Evolutionary conservation across 2,329 filamentous ascomycete genomes (phyloP).

Genomic region (Talaromyces sp.): DNA sequence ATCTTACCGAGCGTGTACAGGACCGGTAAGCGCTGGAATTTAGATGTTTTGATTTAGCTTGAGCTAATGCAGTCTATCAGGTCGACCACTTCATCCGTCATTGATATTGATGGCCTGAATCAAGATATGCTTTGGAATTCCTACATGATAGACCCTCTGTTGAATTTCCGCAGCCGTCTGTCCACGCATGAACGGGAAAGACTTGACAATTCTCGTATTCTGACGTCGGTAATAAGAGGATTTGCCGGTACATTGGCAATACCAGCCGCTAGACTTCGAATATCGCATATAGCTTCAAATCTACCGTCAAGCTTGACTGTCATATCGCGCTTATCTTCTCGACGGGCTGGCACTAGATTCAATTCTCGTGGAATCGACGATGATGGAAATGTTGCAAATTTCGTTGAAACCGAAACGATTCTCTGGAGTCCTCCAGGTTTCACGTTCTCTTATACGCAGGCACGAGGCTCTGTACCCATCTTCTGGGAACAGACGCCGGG

Average conservation of each 20-base stretch:
- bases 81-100: slow-evolving; percentile 69
- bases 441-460: slow-evolving; percentile 89
- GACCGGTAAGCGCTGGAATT: slow-evolving; percentile 59
- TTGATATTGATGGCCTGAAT: slow-evolving; percentile 90
- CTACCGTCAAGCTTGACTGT: slow-evolving; percentile 81
- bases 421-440: slow-evolving; percentile 76
- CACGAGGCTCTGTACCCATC: slow-evolving; percentile 86
- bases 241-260: slow-evolving; percentile 87
- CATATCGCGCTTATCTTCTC: slow-evolving; percentile 86
- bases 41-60: slow-evolving; percentile 16
- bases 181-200: slow-evolving; percentile 69
- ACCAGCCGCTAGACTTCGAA: slow-evolving; percentile 69
- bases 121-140: slow-evolving; percentile 96
- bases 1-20: slow-evolving; percentile 88
- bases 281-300: slow-evolving; percentile 63
- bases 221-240: slow-evolving; percentile 91
- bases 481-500: slow-evolving; percentile 96
- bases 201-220: slow-evolving; percentile 80
- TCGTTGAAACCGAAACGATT: slow-evolving; percentile 94
- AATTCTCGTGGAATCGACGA: slow-evolving; percentile 98
- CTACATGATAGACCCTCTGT: slow-evolving; percentile 92
- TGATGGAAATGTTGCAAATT: slow-evolving; percentile 95
- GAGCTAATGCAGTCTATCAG: slow-evolving; percentile 42
- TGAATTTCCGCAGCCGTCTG: slow-evolving; percentile 81
- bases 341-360: slow-evolving; percentile 88